Conservation (phyloP, 371 early-diverging fungal species). For the Mortierella sp. region DNA sequence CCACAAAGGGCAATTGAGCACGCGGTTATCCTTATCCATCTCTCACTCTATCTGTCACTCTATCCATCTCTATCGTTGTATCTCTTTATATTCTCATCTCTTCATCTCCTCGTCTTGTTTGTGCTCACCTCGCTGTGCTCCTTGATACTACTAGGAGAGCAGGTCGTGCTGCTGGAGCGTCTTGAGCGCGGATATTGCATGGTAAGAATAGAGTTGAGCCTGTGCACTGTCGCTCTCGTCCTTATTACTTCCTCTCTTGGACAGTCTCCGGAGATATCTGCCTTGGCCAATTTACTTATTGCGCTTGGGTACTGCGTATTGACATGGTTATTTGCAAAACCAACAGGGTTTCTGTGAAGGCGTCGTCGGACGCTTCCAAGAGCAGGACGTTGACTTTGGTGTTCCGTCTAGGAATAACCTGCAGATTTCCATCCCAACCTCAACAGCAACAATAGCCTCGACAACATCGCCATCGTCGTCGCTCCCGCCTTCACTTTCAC, state of each 20-base stretch:
- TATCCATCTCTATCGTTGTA: neutral
- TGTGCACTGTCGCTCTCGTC: neutral
- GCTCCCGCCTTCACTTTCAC: conserved; percentile 2
- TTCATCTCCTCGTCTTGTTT: neutral
- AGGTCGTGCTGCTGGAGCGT: conserved; percentile 27
- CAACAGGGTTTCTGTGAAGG: conserved; percentile 68
- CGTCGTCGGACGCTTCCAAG: conserved; percentile 64
- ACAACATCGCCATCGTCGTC: conserved; percentile 5
- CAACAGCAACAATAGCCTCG: conserved; percentile 4
- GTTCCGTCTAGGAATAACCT: conserved; percentile 7
- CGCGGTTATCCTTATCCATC: neutral
- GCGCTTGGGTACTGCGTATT: neutral
- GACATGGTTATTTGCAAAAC: neutral
- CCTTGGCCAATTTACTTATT: conserved; percentile 2
- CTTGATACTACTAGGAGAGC: conserved; percentile 15
- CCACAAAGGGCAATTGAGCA: neutral
- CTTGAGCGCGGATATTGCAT: conserved; percentile 11
- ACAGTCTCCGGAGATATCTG: neutral
- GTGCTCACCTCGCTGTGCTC: neutral
- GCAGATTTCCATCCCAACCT: conserved; percentile 3
- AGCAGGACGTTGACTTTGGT: conserved; percentile 63
- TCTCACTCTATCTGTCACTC: conserved; percentile 1
- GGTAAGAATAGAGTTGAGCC: conserved; percentile 22
- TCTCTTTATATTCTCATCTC: neutral
- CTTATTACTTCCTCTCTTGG: neutral